Evolutionary conservation across 345 rosid species (phyloP), one percentile per base, ranked within the genome.

Genomic region (Pistacia vera): DNA sequence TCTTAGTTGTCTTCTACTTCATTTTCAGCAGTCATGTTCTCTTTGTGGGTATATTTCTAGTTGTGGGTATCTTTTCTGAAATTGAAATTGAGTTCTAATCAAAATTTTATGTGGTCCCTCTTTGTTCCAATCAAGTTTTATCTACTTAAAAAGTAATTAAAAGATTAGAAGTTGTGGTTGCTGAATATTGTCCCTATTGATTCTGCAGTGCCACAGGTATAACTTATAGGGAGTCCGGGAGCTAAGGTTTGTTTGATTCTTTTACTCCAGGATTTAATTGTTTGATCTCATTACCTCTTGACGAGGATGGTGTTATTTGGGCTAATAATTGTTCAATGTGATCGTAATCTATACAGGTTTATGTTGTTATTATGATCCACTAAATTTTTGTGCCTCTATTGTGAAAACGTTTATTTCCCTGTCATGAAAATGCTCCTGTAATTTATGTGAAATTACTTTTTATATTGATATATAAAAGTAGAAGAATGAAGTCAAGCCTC

Each of bases 201-300:
- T 71, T 85, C 84, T 86, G 78, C 90, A 93, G 99, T 82, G 89
- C 81, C 80, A 88, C 89, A 63, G 99, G 99, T 71, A 85, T 92
- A 84, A 93, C 94, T 60, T 95, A 93, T 78, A 83, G 98, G 74
- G 99, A 95, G 83, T 95, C 99, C 99, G 1, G 99, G 96, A 90
- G 99, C 99, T 35, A 90, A 83, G 98, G 99, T 95, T 73, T 77
- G 92, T 74, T 73, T 55, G 67, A 62, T 73, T 68, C 51, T 63
- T 30, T 3, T 62, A 22, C 41, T 49, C 44, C 67, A 49, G 73
- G 22, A 69, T 69, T 72, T 67, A 18, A 25, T 33, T 69, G n/a
- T 72, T 61, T 22, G 44, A 13, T 28, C 55, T 69, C 51, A 55
- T 61, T 28, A 52, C 12, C 12, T 60, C 68, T 46, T 25, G 5